These are phyloP conservation scores for Catunica adiposa DNA, from an alignment of 2,329 filamentous ascomycete species.

Conservation along the genomic window DNA sequence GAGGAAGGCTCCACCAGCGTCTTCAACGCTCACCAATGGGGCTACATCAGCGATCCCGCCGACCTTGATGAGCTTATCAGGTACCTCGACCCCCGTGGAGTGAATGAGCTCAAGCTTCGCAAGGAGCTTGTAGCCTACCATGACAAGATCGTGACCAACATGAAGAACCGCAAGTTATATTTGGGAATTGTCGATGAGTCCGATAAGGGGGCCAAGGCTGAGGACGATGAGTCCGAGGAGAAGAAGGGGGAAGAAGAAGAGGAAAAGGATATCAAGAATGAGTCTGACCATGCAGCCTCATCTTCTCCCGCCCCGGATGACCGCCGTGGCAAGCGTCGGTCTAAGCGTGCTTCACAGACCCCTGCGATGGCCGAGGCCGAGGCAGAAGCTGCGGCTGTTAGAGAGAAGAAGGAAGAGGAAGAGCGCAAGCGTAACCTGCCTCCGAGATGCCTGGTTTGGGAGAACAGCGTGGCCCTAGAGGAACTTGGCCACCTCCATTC, in stretches of 20 bases:
- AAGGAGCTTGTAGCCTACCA: conserved; percentile 71
- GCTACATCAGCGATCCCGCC: conserved; percentile 69
- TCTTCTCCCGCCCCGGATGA: background rate
- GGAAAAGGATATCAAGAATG: conserved; percentile 18
- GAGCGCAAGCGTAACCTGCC: conserved; percentile 28
- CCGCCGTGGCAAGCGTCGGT: conserved; percentile 3
- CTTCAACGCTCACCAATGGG: conserved; percentile 68
- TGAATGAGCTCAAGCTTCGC: conserved; percentile 70
- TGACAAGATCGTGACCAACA: conserved; percentile 59
- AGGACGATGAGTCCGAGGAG: background rate
- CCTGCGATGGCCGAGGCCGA: background rate
- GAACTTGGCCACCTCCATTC: conserved; percentile 42
- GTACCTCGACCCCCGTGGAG: conserved; percentile 78
- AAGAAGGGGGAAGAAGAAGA: conserved; percentile 18
- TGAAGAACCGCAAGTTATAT: conserved; percentile 65
- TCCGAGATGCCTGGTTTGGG: conserved; percentile 36
- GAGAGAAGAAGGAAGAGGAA: conserved; percentile 24
- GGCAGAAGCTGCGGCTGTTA: background rate
- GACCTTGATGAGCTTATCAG: conserved; percentile 62
- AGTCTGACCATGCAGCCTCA: conserved; percentile 13
- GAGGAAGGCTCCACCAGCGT: conserved; percentile 78
- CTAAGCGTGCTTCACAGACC: conserved; percentile 6
- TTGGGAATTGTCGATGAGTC: conserved; percentile 33
- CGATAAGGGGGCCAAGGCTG: background rate
- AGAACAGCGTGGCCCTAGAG: conserved; percentile 40